A percentile compares a stretch with the other conserved stretches of the same genome.
Conservation (phyloP, 129 eudicot genomes). For the Flaveria ramosissima region DNA sequence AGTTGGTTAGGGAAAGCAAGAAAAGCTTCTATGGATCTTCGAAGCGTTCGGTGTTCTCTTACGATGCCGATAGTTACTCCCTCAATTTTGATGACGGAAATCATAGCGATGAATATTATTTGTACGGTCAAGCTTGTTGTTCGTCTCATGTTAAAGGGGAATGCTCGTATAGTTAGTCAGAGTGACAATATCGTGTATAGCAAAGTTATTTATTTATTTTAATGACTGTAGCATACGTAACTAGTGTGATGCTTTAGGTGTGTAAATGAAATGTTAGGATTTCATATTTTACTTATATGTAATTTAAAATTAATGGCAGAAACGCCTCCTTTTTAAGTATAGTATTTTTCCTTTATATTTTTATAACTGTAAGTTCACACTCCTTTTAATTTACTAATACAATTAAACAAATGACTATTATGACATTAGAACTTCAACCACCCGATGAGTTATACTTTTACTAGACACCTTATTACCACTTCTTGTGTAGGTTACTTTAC, state of each 20-base stretch:
- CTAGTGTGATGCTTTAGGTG: not conserved
- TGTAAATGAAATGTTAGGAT: not conserved
- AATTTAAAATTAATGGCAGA: too few species aligned
- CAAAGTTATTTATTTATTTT: not conserved
- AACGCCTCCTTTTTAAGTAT: too few species aligned
- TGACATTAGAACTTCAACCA: too few species aligned
- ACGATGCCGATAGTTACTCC: conserved; percentile 73
- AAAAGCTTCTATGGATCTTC: conserved; percentile 44
- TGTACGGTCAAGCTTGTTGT: not conserved
- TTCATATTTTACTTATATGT: not conserved
- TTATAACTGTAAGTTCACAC: too few species aligned
- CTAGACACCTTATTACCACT: too few species aligned
- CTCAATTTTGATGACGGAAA: conserved; percentile 80
- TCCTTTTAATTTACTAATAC: too few species aligned
- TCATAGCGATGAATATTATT: conserved; percentile 15
- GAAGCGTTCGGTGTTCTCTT: conserved; percentile 46
- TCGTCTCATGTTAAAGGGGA: not conserved
- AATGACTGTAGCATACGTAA: too few species aligned
- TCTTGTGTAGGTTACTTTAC: too few species aligned
- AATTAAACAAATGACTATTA: too few species aligned
- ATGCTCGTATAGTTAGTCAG: not conserved
- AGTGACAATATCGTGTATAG: not conserved
- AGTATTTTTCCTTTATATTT: too few species aligned
- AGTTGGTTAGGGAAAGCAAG: conserved; percentile 57
- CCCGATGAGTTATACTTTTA: too few species aligned